A percentile compares a stretch with the other conserved stretches of the same genome.
phyloP scores from a whole-genome alignment of 495 filamentous ascomycete species.

The Neurospora sublineolata region DNA sequence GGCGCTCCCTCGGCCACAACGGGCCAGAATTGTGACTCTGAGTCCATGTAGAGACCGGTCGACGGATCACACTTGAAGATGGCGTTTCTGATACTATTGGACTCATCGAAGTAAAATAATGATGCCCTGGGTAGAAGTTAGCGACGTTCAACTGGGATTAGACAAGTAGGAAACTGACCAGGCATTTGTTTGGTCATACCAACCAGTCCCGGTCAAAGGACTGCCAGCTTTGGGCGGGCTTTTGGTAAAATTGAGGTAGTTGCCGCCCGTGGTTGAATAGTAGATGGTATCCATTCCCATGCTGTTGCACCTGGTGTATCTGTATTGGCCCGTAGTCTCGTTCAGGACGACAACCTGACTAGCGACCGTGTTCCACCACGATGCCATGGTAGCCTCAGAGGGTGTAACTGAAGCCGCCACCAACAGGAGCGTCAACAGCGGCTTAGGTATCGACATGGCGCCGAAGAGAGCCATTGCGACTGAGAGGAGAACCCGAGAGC shows the following conservation, averaged over 20 bases:
- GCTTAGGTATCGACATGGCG: conserved; percentile 7
- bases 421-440: conserved; percentile 11
- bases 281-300: conserved; percentile 13
- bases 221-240: conserved; percentile 19
- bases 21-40: conserved; percentile 9
- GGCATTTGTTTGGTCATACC: conserved; percentile 10
- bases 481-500: not conserved
- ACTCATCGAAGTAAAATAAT: conserved; percentile 19
- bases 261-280: conserved; percentile 13
- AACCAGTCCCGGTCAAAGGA: conserved; percentile 25
- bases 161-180: conserved; percentile 7
- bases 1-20: conserved; percentile 12
- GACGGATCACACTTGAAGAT: conserved; percentile 22
- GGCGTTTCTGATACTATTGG: conserved; percentile 17
- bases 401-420: conserved; percentile 12
- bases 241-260: conserved; percentile 4
- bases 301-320: conserved; percentile 26
- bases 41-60: conserved; percentile 14
- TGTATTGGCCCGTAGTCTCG: conserved; percentile 20
- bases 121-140: conserved; percentile 14
- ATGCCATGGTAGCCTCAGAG: conserved; percentile 15
- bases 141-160: not conserved
- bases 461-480: not conserved
- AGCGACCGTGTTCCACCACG: conserved; percentile 21
- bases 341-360: conserved; percentile 28